These are phyloP conservation scores for Epichloe baconii DNA, from an alignment of 2,329 filamentous ascomycete species.

Conservation along the genomic window DNA sequence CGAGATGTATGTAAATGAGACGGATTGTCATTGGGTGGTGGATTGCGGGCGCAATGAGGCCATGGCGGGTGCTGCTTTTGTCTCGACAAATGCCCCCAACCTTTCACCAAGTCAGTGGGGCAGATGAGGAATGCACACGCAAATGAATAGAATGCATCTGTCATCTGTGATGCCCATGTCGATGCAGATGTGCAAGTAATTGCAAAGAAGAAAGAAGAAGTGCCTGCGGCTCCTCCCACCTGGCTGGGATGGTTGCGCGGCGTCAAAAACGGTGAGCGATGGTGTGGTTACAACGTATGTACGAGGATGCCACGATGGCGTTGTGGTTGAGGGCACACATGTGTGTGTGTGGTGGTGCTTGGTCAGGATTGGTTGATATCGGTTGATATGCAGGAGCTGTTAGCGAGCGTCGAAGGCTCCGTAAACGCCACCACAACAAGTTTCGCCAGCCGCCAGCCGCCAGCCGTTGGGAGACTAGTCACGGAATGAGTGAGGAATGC, in stretches of 20 bases:
- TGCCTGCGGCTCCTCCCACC: neutral
- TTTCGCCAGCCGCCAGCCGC: neutral
- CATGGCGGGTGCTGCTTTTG: no score
- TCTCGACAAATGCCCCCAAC: neutral
- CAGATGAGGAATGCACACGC: neutral
- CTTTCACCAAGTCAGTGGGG: neutral
- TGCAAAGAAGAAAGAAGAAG: neutral
- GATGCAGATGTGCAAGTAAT: neutral
- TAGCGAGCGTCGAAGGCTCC: neutral
- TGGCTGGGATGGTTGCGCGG: neutral
- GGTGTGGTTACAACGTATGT: neutral
- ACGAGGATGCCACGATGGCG: neutral
- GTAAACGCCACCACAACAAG: constrained; percentile 2
- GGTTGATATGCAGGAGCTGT: neutral
- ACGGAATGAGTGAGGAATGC: no score
- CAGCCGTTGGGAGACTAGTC: neutral
- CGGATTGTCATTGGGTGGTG: neutral
- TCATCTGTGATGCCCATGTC: no score
- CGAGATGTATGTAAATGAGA: no score
- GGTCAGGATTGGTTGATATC: constrained; percentile 1
- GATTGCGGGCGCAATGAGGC: neutral
- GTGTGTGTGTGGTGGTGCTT: neutral
- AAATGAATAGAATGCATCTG: neutral
- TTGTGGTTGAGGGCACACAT: neutral
- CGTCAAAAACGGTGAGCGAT: constrained; percentile 5